phyloP scores from a whole-genome alignment of 495 filamentous ascomycete genomes.

The Lindgomyces ingoldianus region DNA sequence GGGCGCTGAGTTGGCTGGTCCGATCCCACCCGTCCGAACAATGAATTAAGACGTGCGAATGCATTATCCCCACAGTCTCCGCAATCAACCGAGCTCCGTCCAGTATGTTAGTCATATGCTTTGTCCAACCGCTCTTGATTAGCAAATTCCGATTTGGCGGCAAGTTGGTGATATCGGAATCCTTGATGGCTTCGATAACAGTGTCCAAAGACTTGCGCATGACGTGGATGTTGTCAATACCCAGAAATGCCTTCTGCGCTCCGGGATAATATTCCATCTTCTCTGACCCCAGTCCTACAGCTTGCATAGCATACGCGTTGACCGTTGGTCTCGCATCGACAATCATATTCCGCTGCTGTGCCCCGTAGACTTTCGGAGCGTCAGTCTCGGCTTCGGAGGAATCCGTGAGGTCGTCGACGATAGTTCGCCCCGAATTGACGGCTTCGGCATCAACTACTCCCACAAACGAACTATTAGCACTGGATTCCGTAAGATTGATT shows the following conservation, averaged over 20 bases:
- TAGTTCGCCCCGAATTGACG: conserved; percentile 2
- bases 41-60: conserved; percentile 94
- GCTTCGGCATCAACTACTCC: conserved; percentile 58
- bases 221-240: conserved; percentile 98
- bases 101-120: conserved; percentile 81
- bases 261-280: conserved; percentile 98
- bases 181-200: conserved; percentile 87
- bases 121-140: conserved; percentile 84
- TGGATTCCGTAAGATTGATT: conserved; percentile 27
- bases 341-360: conserved; percentile 91
- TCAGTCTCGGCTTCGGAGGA: conserved; percentile 45
- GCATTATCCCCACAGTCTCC: conserved; percentile 83
- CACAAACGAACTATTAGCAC: conserved; percentile 42
- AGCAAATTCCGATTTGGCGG: conserved; percentile 82
- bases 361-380: conserved; percentile 72
- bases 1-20: conserved; percentile 91
- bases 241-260: conserved; percentile 89
- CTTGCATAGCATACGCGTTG: conserved; percentile 95
- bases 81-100: conserved; percentile 84
- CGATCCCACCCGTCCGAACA: conserved; percentile 99
- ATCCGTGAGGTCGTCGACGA: conserved; percentile 71
- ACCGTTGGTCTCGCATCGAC: conserved; percentile 95
- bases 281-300: conserved; percentile 88
- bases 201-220: conserved; percentile 92
- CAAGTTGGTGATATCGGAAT: conserved; percentile 82